Base-by-base conservation (phyloP, 2,329 filamentous ascomycete species). In the Fusarium solani-melongenae region DNA sequence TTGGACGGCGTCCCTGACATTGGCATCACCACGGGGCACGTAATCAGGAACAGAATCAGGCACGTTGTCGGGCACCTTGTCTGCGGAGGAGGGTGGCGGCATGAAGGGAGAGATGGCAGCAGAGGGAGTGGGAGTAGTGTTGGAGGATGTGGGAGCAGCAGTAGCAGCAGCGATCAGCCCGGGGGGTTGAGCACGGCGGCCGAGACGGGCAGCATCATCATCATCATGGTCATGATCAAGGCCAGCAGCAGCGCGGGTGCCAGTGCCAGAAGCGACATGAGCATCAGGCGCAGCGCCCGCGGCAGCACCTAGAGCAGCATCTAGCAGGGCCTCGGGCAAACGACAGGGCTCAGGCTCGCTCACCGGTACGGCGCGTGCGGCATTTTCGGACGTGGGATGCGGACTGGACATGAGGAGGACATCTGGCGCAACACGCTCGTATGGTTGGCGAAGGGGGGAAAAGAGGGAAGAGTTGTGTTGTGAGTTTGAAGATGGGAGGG, bases 391-490 rank as follows among this genome's bases (percentile, higher is more conserved):
- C 80, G 83, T 81, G 81, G 80, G 81, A 81, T 83, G 82, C 84
- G 84, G 83, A 80, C 81, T 87, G 83, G 87, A 89, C 88, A 90
- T 90, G 88, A 86, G 87, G 84, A 83, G 82, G 83, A 87, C 88
- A 89, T 89, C 82, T 85, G 86, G 85, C 84, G 81, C 71, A 69
- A 74, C 71, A 73, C 71, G 71, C 71, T 71, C 69, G 74, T 64
- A 73, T 73, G 74, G 73, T 77, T 38, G 46, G 44, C 49, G 49
- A 67, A 61, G 53, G 56, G 69, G 62, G 59, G 55, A 53, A 55
- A 57, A 68, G 65, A 64, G 66, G 53, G 64, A 59, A 72, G 66
- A 74, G 53, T 65, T 69, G 34, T 36, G 34, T 36, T 36, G 64
- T 38, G 61, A 72, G 65, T 51, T 71, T 64, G 63, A 69, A 68